Conservation (phyloP, 2,329 filamentous ascomycete species). For the Eurotiales sp. region DNA sequence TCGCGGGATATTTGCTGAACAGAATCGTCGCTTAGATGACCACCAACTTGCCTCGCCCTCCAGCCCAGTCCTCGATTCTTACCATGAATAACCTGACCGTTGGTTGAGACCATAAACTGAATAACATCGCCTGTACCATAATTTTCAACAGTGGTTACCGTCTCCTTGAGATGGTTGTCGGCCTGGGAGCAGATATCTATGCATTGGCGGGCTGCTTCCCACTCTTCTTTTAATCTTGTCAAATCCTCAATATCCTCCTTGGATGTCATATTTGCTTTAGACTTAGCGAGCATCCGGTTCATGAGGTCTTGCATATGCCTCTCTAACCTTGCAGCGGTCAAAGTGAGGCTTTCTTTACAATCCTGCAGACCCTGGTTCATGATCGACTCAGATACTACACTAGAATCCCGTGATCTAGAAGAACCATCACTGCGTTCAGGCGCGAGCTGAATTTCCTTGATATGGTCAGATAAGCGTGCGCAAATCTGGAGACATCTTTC, state of each 20-base stretch:
- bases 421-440: background rate
- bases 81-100: slow-evolving; percentile 30
- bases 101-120: slow-evolving; percentile 37
- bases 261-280: slow-evolving; percentile 17
- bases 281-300: background rate
- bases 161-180: slow-evolving; percentile 22
- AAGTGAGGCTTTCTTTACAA: background rate
- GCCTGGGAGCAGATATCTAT: slow-evolving; percentile 33
- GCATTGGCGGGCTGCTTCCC: slow-evolving; percentile 32
- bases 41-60: slow-evolving; percentile 33
- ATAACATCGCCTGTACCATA: slow-evolving; percentile 33
- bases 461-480: slow-evolving; percentile 26
- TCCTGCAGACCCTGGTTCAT: background rate
- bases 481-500: slow-evolving; percentile 32
- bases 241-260: slow-evolving; percentile 30
- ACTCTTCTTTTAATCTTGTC: slow-evolving; percentile 32
- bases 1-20: slow-evolving; percentile 31
- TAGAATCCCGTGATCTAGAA: background rate
- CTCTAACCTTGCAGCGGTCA: background rate
- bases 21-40: slow-evolving; percentile 28
- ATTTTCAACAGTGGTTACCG: slow-evolving; percentile 32
- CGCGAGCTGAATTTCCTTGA: slow-evolving; percentile 24
- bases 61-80: slow-evolving; percentile 25
- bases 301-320: background rate
- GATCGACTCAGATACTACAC: background rate